phyloP scores from a whole-genome alignment of 1,139 yeast species.

The Yamadazyma epiphylla region DNA sequence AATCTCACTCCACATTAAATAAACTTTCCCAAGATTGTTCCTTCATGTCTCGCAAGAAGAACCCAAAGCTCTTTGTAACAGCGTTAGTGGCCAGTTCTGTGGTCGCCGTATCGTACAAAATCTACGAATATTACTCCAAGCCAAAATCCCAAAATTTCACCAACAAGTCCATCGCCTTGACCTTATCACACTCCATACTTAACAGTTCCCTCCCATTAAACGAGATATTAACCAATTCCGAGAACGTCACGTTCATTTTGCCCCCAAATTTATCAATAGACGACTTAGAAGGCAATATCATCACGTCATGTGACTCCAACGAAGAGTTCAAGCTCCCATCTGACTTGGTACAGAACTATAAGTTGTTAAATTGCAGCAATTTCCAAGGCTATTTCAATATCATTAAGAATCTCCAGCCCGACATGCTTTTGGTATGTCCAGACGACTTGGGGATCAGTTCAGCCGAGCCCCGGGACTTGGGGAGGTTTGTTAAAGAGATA shows the following conservation, averaged over 20 bases:
- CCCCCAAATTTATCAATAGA: slow-evolving; percentile 45
- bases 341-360: slow-evolving; percentile 28
- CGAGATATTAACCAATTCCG: slow-evolving; percentile 35
- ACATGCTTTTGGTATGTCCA: slow-evolving; percentile 37
- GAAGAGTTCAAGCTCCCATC: neutral
- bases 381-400: slow-evolving; percentile 41
- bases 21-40: neutral
- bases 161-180: slow-evolving; percentile 38
- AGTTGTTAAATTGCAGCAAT: slow-evolving; percentile 39
- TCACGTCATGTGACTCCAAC: neutral
- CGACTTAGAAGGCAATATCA: slow-evolving; percentile 24
- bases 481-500: slow-evolving; percentile 37
- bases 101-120: slow-evolving; percentile 31
- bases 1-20: neutral
- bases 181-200: slow-evolving; percentile 41
- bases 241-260: slow-evolving; percentile 43
- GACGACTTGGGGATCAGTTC: slow-evolving; percentile 40
- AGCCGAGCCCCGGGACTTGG: slow-evolving; percentile 34
- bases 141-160: slow-evolving; percentile 18
- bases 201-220: slow-evolving; percentile 36
- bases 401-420: slow-evolving; percentile 41
- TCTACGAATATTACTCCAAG: slow-evolving; percentile 21
- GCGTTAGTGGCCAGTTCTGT: slow-evolving; percentile 37
- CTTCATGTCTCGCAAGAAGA: slow-evolving; percentile 10
- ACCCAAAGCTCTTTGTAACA: slow-evolving; percentile 31